Conservation (phyloP, 768 basidiomycete genomes). For the Pulveroboletus sp. region DNA sequence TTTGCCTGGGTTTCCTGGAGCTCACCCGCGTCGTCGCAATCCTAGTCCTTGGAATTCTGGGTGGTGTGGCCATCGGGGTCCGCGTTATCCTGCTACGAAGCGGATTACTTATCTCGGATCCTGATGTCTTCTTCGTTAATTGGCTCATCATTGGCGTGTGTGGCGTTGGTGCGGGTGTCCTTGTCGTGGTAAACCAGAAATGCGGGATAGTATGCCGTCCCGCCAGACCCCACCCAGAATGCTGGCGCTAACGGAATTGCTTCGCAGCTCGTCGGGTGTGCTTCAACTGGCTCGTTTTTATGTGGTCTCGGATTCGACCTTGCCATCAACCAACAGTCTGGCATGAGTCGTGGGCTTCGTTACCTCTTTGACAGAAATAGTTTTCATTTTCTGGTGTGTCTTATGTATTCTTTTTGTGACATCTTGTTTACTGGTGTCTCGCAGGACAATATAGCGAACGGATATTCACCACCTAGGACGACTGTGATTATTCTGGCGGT, state of each 20-base stretch:
- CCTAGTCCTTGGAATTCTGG: slow-evolving; percentile 42
- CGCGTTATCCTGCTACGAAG: slow-evolving; percentile 48
- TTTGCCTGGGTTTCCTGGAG: slow-evolving; percentile 50
- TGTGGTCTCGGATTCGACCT: slow-evolving; percentile 53
- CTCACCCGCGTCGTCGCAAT: slow-evolving; percentile 46
- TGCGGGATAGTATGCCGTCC: slow-evolving; percentile 43
- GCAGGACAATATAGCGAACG: slow-evolving; percentile 44
- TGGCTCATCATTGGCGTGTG: slow-evolving; percentile 50
- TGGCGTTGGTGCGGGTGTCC: slow-evolving; percentile 38
- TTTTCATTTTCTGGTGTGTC: slow-evolving; percentile 49
- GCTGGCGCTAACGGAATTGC: slow-evolving; percentile 1
- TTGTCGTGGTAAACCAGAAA: slow-evolving; percentile 43
- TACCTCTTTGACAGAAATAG: slow-evolving; percentile 59
- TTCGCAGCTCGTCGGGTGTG: slow-evolving; percentile 41
- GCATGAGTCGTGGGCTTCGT: slow-evolving; percentile 60
- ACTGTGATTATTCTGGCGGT: slow-evolving; percentile 49
- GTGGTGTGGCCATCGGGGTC: slow-evolving; percentile 55
- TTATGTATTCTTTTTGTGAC: background rate
- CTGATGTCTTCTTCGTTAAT: slow-evolving; percentile 37
- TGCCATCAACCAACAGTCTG: slow-evolving; percentile 50
- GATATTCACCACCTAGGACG: slow-evolving; percentile 46
- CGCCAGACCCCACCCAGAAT: background rate
- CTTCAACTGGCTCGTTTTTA: slow-evolving; percentile 61
- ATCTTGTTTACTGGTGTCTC: background rate
- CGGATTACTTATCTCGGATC: slow-evolving; percentile 42